A percentile compares a stretch with the other conserved stretches of the same genome.
Evolutionary conservation across 2,329 filamentous ascomycete genomes (phyloP).

Genomic region (Neofusicoccum umdonicola): DNA sequence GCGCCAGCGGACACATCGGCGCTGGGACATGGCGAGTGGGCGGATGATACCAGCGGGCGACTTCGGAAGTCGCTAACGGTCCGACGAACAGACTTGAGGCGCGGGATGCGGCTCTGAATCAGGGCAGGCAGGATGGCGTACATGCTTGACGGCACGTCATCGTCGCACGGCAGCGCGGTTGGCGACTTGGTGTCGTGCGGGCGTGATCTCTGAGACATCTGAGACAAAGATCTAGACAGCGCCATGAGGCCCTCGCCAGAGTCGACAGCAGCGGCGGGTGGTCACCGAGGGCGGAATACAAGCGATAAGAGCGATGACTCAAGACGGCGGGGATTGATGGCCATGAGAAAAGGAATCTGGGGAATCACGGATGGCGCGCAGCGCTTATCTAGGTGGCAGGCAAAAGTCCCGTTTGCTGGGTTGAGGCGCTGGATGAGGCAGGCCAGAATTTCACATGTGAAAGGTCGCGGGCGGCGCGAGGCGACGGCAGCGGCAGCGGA

Average conservation of each 20-base stretch:
- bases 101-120: slow-evolving; percentile 52
- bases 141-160: slow-evolving; percentile 43
- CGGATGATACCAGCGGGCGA: slow-evolving; percentile 17
- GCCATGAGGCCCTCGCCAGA: neutral
- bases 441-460: neutral
- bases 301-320: neutral
- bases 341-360: neutral
- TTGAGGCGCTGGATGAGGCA: neutral
- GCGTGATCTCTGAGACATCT: slow-evolving; percentile 2
- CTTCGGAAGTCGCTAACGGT: slow-evolving; percentile 30
- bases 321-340: neutral
- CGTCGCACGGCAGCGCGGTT: neutral
- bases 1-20: slow-evolving; percentile 20
- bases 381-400: neutral
- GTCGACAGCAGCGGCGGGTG: neutral
- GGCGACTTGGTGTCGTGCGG: neutral
- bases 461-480: neutral
- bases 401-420: neutral
- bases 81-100: slow-evolving; percentile 49
- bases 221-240: neutral
- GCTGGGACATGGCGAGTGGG: slow-evolving; percentile 8
- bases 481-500: too few relatives aligned
- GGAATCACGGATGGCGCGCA: neutral
- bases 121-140: slow-evolving; percentile 55
- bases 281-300: too few relatives aligned